These are phyloP conservation scores for Begonia masoniana DNA, from an alignment of 306 rosid genomes.

Conservation along the genomic window DNA sequence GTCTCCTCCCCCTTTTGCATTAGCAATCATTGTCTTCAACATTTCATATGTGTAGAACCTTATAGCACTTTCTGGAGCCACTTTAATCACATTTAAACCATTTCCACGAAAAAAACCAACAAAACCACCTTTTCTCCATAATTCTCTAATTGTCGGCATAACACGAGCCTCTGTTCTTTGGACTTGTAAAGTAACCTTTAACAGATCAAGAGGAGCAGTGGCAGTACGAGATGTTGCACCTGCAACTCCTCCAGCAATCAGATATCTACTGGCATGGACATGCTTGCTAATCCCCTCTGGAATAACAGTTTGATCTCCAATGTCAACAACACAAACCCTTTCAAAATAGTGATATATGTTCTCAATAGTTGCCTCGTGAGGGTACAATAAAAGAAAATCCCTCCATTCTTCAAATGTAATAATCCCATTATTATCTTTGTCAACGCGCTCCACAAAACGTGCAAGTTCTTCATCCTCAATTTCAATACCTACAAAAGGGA, in stretches of 20 bases:
- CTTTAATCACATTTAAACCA: constrained; percentile 85
- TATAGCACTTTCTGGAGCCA: constrained; percentile 95
- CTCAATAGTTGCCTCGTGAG: constrained; percentile 93
- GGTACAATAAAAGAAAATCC: constrained; percentile 87
- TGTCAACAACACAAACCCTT: constrained; percentile 85
- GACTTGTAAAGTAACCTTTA: constrained; percentile 83
- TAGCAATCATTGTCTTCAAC: constrained; percentile 43
- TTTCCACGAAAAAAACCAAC: constrained; percentile 88
- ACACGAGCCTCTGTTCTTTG: constrained; percentile 48
- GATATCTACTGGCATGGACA: constrained; percentile 67
- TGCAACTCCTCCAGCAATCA: constrained; percentile 92
- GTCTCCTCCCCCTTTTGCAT: constrained; percentile 34
- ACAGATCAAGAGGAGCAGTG: constrained; percentile 91
- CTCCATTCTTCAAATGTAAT: constrained; percentile 98
- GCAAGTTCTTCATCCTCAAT: constrained; percentile 93
- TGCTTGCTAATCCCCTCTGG: constrained; percentile 83
- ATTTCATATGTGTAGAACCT: constrained; percentile 71
- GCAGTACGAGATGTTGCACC: constrained; percentile 93
- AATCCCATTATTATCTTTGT: constrained; percentile 86
- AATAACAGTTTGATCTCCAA: constrained; percentile 83
- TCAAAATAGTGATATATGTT: constrained; percentile 94
- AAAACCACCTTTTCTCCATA: constrained; percentile 64
- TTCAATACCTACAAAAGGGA: constrained; percentile 66
- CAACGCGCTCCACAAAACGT: constrained; percentile 89
- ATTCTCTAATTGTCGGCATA: constrained; percentile 56